Evolutionary conservation across 2,329 filamentous ascomycete species (phyloP), one percentile per base, ranked within the genome.

Genomic region (Gaeumannomyces tritici): DNA sequence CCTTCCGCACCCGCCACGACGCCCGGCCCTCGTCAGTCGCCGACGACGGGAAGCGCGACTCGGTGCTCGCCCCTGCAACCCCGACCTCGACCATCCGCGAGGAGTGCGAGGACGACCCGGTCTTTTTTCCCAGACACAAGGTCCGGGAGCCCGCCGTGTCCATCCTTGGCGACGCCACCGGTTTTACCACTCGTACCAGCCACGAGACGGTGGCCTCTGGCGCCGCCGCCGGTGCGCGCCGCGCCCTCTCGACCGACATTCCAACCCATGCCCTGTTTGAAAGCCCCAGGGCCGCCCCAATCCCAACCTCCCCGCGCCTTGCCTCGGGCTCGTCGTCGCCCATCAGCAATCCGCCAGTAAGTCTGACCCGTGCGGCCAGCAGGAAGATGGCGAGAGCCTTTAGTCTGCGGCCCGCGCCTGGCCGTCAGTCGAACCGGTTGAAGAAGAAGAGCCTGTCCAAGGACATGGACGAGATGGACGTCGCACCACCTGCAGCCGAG

Each of bases 31-130:
- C 71, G 15, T 69, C 72, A 28, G 66, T 67, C 56, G 66, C 71
- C 18, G 75, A 80, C 64, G 74, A 75, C 64, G 76, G 76, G 70
- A 86, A 83, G 71, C 77, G 84, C 64, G 83, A 86, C 67, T 86
- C 83, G 28, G 80, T 78, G 9, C 76, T 82, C 61, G 79, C 80
- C 60, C 59, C 59, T 24, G 35, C 57, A 18, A 59, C 57, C 4
- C 31, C 57, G 18, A 75, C 79, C 15, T 79, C 78, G 29, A 77
- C 75, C 27, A 74, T 75, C 58, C 74, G 69, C 42, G 75, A 75
- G 59, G 75, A 78, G 62, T 61, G 42, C 59, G 68, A 66, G n/a
- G 66, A 68, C 7, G 70, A 70, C 31, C 61, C 63, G 15, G n/a
- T 51, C n/a, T 55, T 62, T 21, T 63, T 63, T 26, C 62, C 62